phyloP scores from a whole-genome alignment of 306 rosid species.

The Vachellia pachyceras region DNA sequence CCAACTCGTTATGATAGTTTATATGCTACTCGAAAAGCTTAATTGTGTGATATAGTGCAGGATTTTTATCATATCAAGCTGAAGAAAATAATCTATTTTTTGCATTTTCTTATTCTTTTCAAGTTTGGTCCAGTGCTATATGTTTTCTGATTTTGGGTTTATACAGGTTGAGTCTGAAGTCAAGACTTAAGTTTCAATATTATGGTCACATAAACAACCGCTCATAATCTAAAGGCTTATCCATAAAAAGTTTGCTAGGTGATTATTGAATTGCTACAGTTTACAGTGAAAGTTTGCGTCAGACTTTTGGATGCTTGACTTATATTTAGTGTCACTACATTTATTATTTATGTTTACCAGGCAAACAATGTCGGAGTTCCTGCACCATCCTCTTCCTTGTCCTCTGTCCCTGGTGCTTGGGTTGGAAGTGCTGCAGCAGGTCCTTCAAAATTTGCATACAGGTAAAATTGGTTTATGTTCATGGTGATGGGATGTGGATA shows the following conservation, averaged over 20 bases:
- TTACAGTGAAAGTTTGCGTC: slow-evolving; percentile 21
- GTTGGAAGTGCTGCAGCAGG: slow-evolving; percentile 67
- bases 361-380: slow-evolving; percentile 67
- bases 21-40: background rate
- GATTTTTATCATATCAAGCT: background rate
- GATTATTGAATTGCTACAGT: slow-evolving; percentile 21
- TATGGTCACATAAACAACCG: slow-evolving; percentile 13
- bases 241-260: background rate
- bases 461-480: slow-evolving; percentile 56
- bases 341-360: slow-evolving; percentile 54
- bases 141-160: slow-evolving; percentile 22
- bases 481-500: slow-evolving; percentile 25
- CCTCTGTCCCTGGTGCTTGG: slow-evolving; percentile 66
- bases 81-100: background rate
- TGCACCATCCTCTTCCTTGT: slow-evolving; percentile 57
- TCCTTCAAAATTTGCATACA: slow-evolving; percentile 84
- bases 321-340: slow-evolving; percentile 8
- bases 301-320: slow-evolving; percentile 13
- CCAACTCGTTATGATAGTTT: background rate
- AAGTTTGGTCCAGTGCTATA: slow-evolving; percentile 15
- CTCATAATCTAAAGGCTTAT: slow-evolving; percentile 23
- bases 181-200: slow-evolving; percentile 27
- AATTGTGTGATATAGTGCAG: background rate
- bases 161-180: slow-evolving; percentile 19
- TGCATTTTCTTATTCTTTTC: background rate